Base-by-base conservation (phyloP, 139 green algal genomes). In the Coelastrella sp. region DNA sequence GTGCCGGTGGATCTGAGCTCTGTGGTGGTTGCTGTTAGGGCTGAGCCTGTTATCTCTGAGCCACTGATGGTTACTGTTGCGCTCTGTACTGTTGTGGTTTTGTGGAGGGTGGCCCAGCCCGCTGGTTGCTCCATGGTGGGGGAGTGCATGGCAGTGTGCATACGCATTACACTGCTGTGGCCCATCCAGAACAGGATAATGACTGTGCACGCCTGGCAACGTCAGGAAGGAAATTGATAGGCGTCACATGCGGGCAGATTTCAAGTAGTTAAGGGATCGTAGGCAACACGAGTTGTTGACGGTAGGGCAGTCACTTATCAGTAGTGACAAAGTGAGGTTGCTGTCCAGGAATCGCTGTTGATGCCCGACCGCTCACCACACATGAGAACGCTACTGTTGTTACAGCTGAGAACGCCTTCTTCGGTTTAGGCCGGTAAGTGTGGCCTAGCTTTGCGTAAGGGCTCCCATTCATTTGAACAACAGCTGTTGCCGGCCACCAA, bases 51-150 rank as follows among this genome's bases (percentile, higher is more conserved):
- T 20, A 84, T 90, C 7, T 22, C 59, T 68, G 85, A 59, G 23
- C 73, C 17, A 14, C 73, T 83, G 85, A 84, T 83, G 7, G 73
- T 84, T 5, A 90, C 65, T 14, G 71, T 89, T 20, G 85, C 85
- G 20, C 85, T 87, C 65, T 87, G 82, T 59, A 87, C 82, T 10
- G 82, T 87, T 10, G 82, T 87, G 4, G 85, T 81, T n/a, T 71
- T 71, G 73, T 89, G 85, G 19, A 89, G 47, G 5, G 54, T 19
- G 17, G 85, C 85, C 73, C 74, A 90, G 58, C 85, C 85, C 61
- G 83, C 66, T 80, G 83, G 20, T 32, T 79, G 66, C 56, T 88
- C 68, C 68, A 80, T 68, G 47, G 7, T 23, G 22, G 80, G 57
- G 17, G 58, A 73, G 56, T 84, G 54, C 58, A 86, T 73, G 20